Evolutionary conservation across 768 basidiomycete genomes (phyloP).

Genomic region (Boletus tomentosulus): DNA sequence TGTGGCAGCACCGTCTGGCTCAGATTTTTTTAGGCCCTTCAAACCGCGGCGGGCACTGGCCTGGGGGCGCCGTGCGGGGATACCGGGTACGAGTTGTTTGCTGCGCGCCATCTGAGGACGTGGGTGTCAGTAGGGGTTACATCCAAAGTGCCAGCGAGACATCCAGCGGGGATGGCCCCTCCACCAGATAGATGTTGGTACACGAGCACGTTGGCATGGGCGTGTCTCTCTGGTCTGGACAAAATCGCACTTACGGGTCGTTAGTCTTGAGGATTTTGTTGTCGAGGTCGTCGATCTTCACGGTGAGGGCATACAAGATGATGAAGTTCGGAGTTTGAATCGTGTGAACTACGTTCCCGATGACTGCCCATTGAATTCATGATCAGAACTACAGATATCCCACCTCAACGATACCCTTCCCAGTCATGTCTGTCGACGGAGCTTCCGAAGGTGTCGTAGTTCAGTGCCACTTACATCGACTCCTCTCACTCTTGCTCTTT

Average conservation of each 20-base stretch:
- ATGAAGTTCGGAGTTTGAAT: conserved; percentile 20
- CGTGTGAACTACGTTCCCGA: conserved; percentile 22
- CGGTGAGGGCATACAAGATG: conserved; percentile 14
- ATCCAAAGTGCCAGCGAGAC: conserved; percentile 32
- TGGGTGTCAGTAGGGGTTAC: conserved; percentile 20
- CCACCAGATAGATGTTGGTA: neutral
- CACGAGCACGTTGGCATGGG: neutral
- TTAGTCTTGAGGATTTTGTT: conserved; percentile 41
- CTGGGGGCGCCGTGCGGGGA: conserved; percentile 80
- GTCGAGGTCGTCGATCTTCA: conserved; percentile 28
- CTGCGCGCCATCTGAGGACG: conserved; percentile 75
- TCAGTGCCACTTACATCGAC: neutral
- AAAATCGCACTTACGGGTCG: conserved; percentile 37
- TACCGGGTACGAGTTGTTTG: conserved; percentile 76
- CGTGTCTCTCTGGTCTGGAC: conserved; percentile 9
- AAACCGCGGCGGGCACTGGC: conserved; percentile 78
- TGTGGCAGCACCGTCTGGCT: conserved; percentile 55
- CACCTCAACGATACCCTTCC: conserved; percentile 20
- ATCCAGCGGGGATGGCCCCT: conserved; percentile 31
- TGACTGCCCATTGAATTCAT: too few species aligned
- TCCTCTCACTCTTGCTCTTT: neutral
- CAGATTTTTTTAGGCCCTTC: conserved; percentile 78
- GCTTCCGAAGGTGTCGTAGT: conserved; percentile 22
- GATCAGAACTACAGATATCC: neutral
- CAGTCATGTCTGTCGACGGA: conserved; percentile 21